Evolutionary conservation across 768 basidiomycete species (phyloP).

Genomic region (Amanita thiersii): DNA sequence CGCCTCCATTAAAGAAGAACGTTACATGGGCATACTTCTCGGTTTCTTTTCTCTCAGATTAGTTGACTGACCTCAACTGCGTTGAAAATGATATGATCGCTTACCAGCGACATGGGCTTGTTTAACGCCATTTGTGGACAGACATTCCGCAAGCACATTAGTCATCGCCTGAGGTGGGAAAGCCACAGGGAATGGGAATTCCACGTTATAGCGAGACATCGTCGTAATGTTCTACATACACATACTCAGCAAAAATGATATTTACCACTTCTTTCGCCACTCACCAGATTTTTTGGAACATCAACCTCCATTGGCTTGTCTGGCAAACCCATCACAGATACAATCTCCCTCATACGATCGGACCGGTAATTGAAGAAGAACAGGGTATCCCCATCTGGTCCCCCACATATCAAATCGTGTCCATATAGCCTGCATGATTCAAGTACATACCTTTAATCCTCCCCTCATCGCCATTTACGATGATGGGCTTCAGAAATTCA

Average conservation of each 20-base stretch:
- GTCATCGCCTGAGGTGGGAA: conserved; percentile 95
- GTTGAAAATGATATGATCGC: conserved; percentile 10
- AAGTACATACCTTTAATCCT: conserved; percentile 63
- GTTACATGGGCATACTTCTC: conserved; percentile 98
- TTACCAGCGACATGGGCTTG: conserved; percentile 84
- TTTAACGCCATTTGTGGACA: conserved; percentile 67
- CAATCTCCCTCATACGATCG: conserved; percentile 91
- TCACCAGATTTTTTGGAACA: conserved; percentile 72
- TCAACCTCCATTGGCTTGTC: conserved; percentile 81
- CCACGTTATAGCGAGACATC: conserved; percentile 90
- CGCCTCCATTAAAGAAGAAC: conserved; percentile 97
- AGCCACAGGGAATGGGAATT: conserved; percentile 83
- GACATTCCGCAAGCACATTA: conserved; percentile 92
- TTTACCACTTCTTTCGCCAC: conserved; percentile 15
- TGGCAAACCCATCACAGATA: conserved; percentile 68
- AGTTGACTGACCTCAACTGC: background rate
- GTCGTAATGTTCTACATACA: conserved; percentile 68
- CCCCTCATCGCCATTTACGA: conserved; percentile 71
- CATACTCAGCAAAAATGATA: background rate
- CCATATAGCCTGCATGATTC: background rate
- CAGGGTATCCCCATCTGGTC: conserved; percentile 72
- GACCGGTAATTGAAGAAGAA: conserved; percentile 99
- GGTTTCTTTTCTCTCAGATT: conserved; percentile 52
- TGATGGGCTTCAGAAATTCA: conserved; percentile 94
- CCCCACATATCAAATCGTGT: background rate